These are phyloP conservation scores for Globisporangium radiosum DNA, from an alignment of 352 stramenopile species.

Conservation along the genomic window DNA sequence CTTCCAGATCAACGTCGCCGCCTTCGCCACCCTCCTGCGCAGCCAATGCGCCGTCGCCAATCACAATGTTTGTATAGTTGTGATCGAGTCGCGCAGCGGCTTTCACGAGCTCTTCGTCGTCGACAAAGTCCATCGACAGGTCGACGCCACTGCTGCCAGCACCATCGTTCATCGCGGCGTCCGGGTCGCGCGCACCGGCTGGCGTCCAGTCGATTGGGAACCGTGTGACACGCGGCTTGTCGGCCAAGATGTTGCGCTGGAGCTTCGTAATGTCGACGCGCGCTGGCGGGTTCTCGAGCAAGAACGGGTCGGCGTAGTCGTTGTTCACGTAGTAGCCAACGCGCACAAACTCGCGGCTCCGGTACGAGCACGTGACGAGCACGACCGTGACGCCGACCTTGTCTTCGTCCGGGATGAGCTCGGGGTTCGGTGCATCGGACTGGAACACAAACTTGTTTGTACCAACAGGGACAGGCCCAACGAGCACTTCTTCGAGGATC, in stretches of 20 bases:
- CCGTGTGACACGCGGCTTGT: slow-evolving; percentile 93
- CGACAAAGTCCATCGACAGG: slow-evolving; percentile 67
- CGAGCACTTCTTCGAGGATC: slow-evolving; percentile 97
- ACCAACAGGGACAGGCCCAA: slow-evolving; percentile 96
- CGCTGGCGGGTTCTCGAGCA: slow-evolving; percentile 74
- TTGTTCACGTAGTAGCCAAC: slow-evolving; percentile 98
- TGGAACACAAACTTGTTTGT: slow-evolving; percentile 99
- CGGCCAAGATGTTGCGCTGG: slow-evolving; percentile 94
- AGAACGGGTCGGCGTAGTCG: slow-evolving; percentile 92
- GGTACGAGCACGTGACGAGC: slow-evolving; percentile 97
- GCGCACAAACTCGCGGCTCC: slow-evolving; percentile 95
- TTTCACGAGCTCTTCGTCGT: slow-evolving; percentile 85
- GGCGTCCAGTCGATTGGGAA: slow-evolving; percentile 97
- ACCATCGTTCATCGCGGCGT: slow-evolving; percentile 29
- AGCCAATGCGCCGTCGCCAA: slow-evolving; percentile 26
- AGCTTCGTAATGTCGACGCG: slow-evolving; percentile 90
- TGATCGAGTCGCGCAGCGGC: slow-evolving; percentile 78
- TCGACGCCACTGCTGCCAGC: slow-evolving; percentile 16
- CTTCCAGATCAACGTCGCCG: slow-evolving; percentile 64
- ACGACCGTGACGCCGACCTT: slow-evolving; percentile 99
- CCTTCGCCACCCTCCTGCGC: slow-evolving; percentile 19
- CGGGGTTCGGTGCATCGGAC: slow-evolving; percentile 90
- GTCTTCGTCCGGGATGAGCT: slow-evolving; percentile 92
- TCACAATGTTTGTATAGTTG: slow-evolving; percentile 88
- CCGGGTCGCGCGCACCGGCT: slow-evolving; percentile 35